phyloP scores from a whole-genome alignment of 306 rosid genomes.

The Glycine soja region DNA sequence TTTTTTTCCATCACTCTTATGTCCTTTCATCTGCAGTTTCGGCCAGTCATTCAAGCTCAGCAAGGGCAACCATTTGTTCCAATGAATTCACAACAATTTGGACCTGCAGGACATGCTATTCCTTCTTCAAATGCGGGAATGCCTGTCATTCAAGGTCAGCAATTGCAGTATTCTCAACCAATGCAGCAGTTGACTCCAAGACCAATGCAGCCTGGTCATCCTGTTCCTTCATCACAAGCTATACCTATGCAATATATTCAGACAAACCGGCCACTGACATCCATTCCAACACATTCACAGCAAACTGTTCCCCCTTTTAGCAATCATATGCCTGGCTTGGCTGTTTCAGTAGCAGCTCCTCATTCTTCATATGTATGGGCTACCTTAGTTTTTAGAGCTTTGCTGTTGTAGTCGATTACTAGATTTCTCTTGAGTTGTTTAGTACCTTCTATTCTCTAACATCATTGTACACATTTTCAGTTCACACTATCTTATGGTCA shows the following conservation, averaged over 20 bases:
- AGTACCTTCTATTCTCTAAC: constrained; percentile 30
- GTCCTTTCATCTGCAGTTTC: constrained; percentile 67
- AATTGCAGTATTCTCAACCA: constrained; percentile 80
- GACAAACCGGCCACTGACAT: constrained; percentile 72
- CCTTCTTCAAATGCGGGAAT: constrained; percentile 73
- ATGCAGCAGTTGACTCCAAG: constrained; percentile 81
- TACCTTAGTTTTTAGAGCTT: constrained; percentile 36
- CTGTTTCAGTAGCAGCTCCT: constrained; percentile 70
- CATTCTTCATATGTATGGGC: constrained; percentile 78
- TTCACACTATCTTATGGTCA: constrained; percentile 71
- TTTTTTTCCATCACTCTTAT: constrained; percentile 35
- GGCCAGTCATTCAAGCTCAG: constrained; percentile 75
- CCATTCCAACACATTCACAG: constrained; percentile 74
- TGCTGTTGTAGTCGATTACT: background rate
- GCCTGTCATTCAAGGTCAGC: constrained; percentile 76
- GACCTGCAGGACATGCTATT: constrained; percentile 72
- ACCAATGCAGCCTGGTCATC: constrained; percentile 75
- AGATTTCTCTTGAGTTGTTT: constrained; percentile 27
- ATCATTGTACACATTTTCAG: constrained; percentile 53
- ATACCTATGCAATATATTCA: constrained; percentile 74
- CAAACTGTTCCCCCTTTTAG: constrained; percentile 67
- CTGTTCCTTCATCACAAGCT: constrained; percentile 69
- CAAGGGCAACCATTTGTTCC: constrained; percentile 78
- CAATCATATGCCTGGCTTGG: constrained; percentile 80
- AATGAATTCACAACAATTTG: constrained; percentile 75